A percentile compares a stretch with the other conserved stretches of the same genome.
phyloP scores from a whole-genome alignment of 495 filamentous ascomycete genomes.

The Neurospora terricola region DNA sequence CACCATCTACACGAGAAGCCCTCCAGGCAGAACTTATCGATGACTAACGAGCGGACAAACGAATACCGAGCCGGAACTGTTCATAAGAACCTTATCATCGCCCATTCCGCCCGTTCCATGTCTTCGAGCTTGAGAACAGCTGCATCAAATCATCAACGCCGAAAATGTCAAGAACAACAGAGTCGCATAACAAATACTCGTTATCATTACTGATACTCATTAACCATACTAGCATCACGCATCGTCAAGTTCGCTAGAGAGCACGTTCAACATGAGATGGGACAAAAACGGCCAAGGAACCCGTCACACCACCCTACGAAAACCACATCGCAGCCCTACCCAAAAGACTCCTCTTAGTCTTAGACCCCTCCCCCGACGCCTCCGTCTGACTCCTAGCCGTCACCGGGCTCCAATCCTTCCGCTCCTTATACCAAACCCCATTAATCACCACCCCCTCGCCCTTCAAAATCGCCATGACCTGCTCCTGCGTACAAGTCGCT shows the following conservation, averaged over 20 bases:
- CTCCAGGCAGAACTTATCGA: background rate
- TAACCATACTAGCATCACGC: background rate
- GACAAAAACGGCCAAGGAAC: background rate
- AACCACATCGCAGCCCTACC: background rate
- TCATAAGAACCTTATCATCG: background rate
- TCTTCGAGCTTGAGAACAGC: background rate
- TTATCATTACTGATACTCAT: background rate
- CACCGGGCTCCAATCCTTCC: conserved; percentile 29
- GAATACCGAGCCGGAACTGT: background rate
- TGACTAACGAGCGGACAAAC: background rate
- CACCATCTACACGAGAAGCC: background rate
- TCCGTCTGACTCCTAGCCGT: conserved; percentile 18
- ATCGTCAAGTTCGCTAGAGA: background rate
- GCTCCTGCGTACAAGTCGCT: conserved; percentile 39
- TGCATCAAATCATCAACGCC: background rate
- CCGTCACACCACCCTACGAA: background rate
- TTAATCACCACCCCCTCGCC: conserved; percentile 37
- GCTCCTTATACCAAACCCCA: conserved; percentile 42
- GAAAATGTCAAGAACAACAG: background rate
- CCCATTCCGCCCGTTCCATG: background rate
- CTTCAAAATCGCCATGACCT: conserved; percentile 33
- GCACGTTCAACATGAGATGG: background rate
- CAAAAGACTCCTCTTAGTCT: conserved; percentile 16
- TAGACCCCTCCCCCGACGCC: conserved; percentile 14
- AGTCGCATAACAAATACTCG: background rate